phyloP scores from a whole-genome alignment of 306 rosid species.

The Herpetospermum pedunculosum region DNA sequence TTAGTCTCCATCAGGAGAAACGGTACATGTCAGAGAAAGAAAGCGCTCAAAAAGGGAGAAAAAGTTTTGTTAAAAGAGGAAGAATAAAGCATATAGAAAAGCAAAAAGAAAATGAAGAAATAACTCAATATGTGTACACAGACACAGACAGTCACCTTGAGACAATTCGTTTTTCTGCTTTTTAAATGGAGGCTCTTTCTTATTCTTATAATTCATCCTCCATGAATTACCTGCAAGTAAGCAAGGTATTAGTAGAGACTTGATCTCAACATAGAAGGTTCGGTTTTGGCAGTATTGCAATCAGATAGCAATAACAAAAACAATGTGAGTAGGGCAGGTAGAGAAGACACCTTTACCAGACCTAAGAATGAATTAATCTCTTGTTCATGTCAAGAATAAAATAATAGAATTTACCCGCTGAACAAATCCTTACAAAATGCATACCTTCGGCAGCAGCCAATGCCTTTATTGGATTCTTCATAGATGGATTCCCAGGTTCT shows the following conservation, averaged over 20 bases:
- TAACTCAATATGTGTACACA: slow-evolving; percentile 5
- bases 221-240: slow-evolving; percentile 55
- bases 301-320: neutral
- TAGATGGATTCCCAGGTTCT: slow-evolving; percentile 73
- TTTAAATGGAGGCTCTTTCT: slow-evolving; percentile 70
- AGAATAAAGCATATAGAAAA: neutral
- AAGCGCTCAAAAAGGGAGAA: neutral
- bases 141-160: slow-evolving; percentile 50
- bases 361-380: neutral
- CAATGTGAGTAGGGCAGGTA: neutral
- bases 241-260: slow-evolving; percentile 13
- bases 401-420: neutral
- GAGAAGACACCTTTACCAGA: neutral
- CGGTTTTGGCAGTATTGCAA: neutral
- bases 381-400: neutral
- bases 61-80: neutral
- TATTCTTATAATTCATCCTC: slow-evolving; percentile 43
- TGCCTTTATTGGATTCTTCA: slow-evolving; percentile 56
- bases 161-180: slow-evolving; percentile 63
- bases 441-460: slow-evolving; percentile 67
- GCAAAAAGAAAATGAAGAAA: neutral
- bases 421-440: slow-evolving; percentile 1
- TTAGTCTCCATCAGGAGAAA: neutral
- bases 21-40: neutral
- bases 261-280: neutral